Evolutionary conservation across 2,329 filamentous ascomycete species (phyloP).

Genomic region (Scopulariopsis brevicaulis): DNA sequence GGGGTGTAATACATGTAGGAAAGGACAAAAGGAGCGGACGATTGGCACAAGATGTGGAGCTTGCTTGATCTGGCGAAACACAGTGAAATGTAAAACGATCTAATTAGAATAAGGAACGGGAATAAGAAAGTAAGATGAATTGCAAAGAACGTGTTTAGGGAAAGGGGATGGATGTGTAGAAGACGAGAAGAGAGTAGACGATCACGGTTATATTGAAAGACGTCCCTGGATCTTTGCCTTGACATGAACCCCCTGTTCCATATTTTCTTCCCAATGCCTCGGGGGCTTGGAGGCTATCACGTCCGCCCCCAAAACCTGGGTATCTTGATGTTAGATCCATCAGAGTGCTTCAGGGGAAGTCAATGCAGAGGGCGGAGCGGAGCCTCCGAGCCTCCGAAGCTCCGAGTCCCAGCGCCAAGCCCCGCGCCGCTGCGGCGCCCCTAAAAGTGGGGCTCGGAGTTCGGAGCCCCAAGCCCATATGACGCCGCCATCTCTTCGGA

Average conservation of each 20-base stretch:
- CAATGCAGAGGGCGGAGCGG: background rate
- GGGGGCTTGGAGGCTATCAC: background rate
- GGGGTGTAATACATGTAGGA: background rate
- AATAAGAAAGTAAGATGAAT: background rate
- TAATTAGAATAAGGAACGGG: background rate
- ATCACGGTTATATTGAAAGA: background rate
- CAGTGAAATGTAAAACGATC: no score
- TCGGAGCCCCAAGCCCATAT: background rate
- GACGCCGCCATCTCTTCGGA: background rate
- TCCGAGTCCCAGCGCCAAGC: background rate
- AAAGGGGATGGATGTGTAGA: background rate
- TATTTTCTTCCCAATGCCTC: background rate
- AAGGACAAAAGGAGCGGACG: background rate
- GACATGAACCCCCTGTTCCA: background rate
- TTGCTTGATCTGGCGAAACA: background rate
- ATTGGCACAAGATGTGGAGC: background rate
- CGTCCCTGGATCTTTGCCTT: background rate
- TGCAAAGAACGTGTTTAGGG: background rate
- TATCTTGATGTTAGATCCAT: background rate
- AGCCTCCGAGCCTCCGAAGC: conserved; percentile 1
- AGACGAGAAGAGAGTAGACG: background rate
- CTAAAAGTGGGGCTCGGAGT: background rate
- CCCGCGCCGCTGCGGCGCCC: background rate
- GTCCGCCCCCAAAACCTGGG: background rate
- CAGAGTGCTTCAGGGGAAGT: background rate